Base-by-base conservation (phyloP, 177 flowering plant species). In the Vitis hybrid region DNA sequence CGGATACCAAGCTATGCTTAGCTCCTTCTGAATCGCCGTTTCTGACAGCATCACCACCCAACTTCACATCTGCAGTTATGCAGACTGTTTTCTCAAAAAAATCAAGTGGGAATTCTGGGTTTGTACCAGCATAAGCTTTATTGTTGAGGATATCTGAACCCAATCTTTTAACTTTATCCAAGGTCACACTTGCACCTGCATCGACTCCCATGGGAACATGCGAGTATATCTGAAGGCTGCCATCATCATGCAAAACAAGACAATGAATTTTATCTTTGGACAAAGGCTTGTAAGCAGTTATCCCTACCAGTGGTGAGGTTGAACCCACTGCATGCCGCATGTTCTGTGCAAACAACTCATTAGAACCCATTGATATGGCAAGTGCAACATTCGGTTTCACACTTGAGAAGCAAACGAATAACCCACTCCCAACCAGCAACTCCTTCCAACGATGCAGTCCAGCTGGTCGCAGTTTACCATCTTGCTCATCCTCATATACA, bases 1-100 rank as follows among this genome's bases (percentile, higher is more conserved):
- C 99, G 55, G 97, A 86, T 73, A 88, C 88, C 84, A 96, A 82
- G 70, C 86, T 89, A 71, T 92, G 97, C 77, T 90, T 93, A 15
- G 93, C 87, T 67, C 85, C 91, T 71, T 93, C 98, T 68, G 94
- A 91, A 73, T 96, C 99, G 77, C 92, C 86, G 78, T 94, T 96
- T 80, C 91, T 84, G 75, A 92, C 80, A 63, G 91, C 93, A 83
- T 96, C 99, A 76, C 99, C 91, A 67, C 97, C 86, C 68, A 96
- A 73, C 72, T 88, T 96, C 73, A 96, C 90, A 86, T 93, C 98
- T 68, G 88, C 76, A 31, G 99, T 91, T n/a, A 96, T 90, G 77
- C 97, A 96, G 29, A 92, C 80, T 53, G 99, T 89, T 75, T 87
- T 96, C 84, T 96, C 99, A 85, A 96, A 96, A 77, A 93, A 96